A percentile compares a stretch with the other conserved stretches of the same genome.
Evolutionary conservation across 805 yeast genomes (phyloP).

Genomic region (Kodamaea leandrae): DNA sequence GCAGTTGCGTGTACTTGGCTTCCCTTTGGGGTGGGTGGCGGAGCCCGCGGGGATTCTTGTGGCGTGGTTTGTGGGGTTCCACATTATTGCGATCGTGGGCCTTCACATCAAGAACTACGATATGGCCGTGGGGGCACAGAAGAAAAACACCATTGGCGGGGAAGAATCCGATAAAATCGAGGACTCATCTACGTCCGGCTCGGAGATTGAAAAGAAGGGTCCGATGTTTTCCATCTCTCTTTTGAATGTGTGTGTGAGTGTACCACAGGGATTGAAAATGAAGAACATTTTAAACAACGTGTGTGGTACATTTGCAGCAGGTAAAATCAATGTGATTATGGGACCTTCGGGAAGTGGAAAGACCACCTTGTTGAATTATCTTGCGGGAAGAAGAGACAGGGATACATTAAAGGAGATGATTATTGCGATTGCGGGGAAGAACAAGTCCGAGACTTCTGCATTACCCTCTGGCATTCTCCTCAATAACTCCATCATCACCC

Average conservation of each 20-base stretch:
- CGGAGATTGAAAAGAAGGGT: not conserved
- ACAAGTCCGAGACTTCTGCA: not conserved
- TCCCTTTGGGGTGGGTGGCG: conserved; percentile 58
- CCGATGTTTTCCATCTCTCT: conserved; percentile 10
- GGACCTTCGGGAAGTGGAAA: conserved; percentile 49
- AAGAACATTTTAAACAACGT: conserved; percentile 25
- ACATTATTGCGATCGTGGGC: conserved; percentile 45
- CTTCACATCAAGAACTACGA: conserved; percentile 51
- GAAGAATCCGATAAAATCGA: too few species aligned
- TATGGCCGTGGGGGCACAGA: conserved; percentile 46
- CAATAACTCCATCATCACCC: not conserved
- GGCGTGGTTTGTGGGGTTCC: conserved; percentile 58
- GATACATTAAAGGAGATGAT: too few species aligned
- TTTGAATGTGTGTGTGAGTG: conserved; percentile 11
- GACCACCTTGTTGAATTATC: conserved; percentile 37
- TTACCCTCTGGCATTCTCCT: not conserved
- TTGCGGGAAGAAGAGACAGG: too few species aligned
- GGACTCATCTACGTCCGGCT: too few species aligned
- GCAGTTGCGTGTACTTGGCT: conserved; percentile 57
- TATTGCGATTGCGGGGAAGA: too few species aligned
- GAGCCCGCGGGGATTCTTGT: conserved; percentile 61
- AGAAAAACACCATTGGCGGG: conserved; percentile 32
- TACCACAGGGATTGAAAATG: conserved; percentile 1
- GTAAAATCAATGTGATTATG: conserved; percentile 42
- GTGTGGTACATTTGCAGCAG: conserved; percentile 30